Evolutionary conservation across 257 asterid species (phyloP).

Genomic region (Knoxia roxburghii): DNA sequence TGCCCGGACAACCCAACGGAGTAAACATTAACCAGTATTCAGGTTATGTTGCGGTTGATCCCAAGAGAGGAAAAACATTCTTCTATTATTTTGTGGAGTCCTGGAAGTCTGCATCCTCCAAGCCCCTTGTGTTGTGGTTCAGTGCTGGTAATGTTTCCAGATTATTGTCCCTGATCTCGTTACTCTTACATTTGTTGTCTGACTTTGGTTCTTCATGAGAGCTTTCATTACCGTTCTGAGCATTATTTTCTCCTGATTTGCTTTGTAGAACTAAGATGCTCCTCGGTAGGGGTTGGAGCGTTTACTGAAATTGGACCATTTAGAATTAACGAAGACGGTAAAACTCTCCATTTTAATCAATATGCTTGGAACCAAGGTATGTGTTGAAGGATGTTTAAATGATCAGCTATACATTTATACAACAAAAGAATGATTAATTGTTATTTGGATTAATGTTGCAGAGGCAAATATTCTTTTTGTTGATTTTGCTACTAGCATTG

Average conservation of each 20-base stretch:
- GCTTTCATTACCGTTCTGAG: too few species aligned
- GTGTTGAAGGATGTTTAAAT: too few species aligned
- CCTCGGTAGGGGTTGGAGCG: conserved; percentile 31
- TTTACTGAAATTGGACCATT: conserved; percentile 31
- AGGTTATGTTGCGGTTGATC: conserved; percentile 50
- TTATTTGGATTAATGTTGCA: not conserved
- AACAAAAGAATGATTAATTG: too few species aligned
- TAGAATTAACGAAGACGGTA: conserved; percentile 25
- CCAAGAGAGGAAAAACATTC: conserved; percentile 36
- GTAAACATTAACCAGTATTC: conserved; percentile 44
- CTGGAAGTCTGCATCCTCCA: conserved; percentile 18
- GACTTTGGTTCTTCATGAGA: too few species aligned
- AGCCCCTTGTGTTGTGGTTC: conserved; percentile 54
- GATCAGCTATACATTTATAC: too few species aligned
- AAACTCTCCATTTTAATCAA: conserved; percentile 21
- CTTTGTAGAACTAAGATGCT: conserved; percentile 21
- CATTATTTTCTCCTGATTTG: too few species aligned
- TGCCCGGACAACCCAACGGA: conserved; percentile 49
- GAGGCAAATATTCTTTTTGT: conserved; percentile 15
- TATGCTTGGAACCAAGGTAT: conserved; percentile 32
- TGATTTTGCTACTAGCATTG: conserved; percentile 6
- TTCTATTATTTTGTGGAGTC: conserved; percentile 55
- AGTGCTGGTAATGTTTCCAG: conserved; percentile 54
- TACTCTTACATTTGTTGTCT: too few species aligned
- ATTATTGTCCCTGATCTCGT: too few species aligned